Evolutionary conservation across 164 flowering plant genomes (phyloP), one percentile per base, ranked within the genome.

Genomic region (Berberis vulgaris): DNA sequence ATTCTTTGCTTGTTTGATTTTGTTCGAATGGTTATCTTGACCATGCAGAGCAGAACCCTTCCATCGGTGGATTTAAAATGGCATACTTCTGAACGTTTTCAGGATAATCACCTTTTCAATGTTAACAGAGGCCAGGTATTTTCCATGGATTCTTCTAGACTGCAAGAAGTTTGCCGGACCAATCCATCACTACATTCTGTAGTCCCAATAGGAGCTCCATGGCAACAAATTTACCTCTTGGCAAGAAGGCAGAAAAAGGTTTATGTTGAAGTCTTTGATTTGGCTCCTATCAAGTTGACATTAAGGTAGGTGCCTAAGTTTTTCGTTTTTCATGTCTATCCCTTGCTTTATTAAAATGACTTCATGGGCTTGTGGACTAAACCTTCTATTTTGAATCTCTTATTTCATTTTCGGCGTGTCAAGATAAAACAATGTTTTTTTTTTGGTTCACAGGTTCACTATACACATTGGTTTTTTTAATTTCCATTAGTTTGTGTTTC

Each of bases 161-260:
- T 69, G 26, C 53, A 45, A 61, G 75, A 69, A 46, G 66, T 64
- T 65, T 42, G 59, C 4, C 61, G 54, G 56, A 71, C 69, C 60
- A 60, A 60, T 63, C 57, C 60, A 62, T 71, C 74, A 45, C 70
- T 89, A 39, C 88, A 93, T 65, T 72, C 74, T 61, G 73, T 86
- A n/a, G 77, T 84, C 73, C 97, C 97, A 45, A 85, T 91, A 66
- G 97, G 96, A 71, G 97, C 96, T 72, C 97, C 97, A 61, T 87
- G 99, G 94, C 99, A 95, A 77, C 72, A 88, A 69, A 85, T 95
- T 70, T 84, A 78, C 65, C 84, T 84, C 66, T 73, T 86, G 68
- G 91, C 97, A 9, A 76, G 84, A 78, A 80, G 81, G 68, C 84
- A 89, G 71, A 86, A 76, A 71, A 95, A 95, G 74, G 80, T 91